A percentile compares a stretch with the other conserved stretches of the same genome.
These are phyloP conservation scores for Hanseniaspora lachancei DNA, from an alignment of 805 yeast species.

Conservation along the genomic window DNA sequence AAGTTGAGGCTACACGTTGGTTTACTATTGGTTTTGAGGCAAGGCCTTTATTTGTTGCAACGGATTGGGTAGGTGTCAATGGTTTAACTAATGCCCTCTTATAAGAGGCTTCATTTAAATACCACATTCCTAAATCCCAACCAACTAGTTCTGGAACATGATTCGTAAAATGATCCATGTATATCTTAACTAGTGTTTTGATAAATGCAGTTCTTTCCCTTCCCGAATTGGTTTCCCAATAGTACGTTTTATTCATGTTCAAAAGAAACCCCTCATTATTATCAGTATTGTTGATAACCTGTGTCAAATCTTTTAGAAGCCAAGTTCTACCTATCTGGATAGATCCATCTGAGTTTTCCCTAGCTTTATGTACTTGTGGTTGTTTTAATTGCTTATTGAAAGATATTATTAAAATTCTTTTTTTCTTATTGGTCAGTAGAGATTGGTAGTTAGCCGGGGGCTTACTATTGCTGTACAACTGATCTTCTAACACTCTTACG, in stretches of 20 bases:
- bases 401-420: slow-evolving; percentile 39
- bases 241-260: slow-evolving; percentile 62
- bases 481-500: slow-evolving; percentile 59
- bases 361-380: slow-evolving; percentile 70
- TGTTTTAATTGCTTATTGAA: slow-evolving; percentile 55
- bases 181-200: slow-evolving; percentile 39
- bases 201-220: slow-evolving; percentile 49
- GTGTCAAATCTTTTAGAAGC: slow-evolving; percentile 59
- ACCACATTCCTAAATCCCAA: slow-evolving; percentile 36
- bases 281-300: slow-evolving; percentile 40
- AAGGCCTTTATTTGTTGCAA: neutral
- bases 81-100: slow-evolving; percentile 22
- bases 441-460: slow-evolving; percentile 44
- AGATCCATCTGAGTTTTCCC: slow-evolving; percentile 58
- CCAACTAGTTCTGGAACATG: slow-evolving; percentile 40
- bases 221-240: slow-evolving; percentile 58
- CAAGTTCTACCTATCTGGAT: slow-evolving; percentile 89
- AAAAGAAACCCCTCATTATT: slow-evolving; percentile 46
- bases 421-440: slow-evolving; percentile 39
- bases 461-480: slow-evolving; percentile 50
- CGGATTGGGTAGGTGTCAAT: neutral
- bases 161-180: slow-evolving; percentile 43
- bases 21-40: neutral
- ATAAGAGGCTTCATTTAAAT: slow-evolving; percentile 30
- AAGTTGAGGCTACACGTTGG: slow-evolving; percentile 3